phyloP scores from a whole-genome alignment of 768 basidiomycete species.

The Cystobasidiopsis lactophilus region DNA sequence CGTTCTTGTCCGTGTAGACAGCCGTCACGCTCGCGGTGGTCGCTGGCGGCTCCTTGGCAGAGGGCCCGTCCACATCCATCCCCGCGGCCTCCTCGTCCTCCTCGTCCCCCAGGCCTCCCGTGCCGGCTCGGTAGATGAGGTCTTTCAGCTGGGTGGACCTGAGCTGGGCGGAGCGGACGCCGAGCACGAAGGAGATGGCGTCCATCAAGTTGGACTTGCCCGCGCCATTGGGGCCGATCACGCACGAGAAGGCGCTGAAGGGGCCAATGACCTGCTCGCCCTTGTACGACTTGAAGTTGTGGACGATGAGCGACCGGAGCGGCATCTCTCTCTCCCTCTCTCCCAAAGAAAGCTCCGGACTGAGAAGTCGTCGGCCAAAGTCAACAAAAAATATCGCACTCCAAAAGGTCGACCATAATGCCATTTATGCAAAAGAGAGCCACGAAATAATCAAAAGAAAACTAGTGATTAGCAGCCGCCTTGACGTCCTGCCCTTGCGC shows the following conservation, averaged over 20 bases:
- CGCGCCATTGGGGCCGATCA: slow-evolving; percentile 96
- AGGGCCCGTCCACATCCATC: slow-evolving; percentile 19
- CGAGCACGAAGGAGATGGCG: slow-evolving; percentile 95
- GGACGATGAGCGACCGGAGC: too few relatives aligned
- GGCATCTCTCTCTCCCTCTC: too few relatives aligned
- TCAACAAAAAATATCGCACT: too few relatives aligned
- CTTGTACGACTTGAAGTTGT: slow-evolving; percentile 94
- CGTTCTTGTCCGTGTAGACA: slow-evolving; percentile 51
- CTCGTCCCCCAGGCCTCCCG: slow-evolving; percentile 26
- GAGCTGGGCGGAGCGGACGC: slow-evolving; percentile 79
- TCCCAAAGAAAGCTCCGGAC: too few relatives aligned
- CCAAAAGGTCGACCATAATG: too few relatives aligned
- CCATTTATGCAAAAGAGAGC: too few relatives aligned
- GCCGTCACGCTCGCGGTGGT: slow-evolving; percentile 92
- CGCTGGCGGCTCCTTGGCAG: slow-evolving; percentile 52
- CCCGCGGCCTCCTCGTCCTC: slow-evolving; percentile 31
- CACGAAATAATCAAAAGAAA: too few relatives aligned
- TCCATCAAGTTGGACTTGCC: slow-evolving; percentile 99
- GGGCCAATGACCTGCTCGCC: slow-evolving; percentile 51
- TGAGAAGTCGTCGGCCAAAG: too few relatives aligned
- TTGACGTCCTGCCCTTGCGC: too few relatives aligned
- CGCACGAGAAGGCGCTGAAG: slow-evolving; percentile 77
- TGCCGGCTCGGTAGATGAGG: slow-evolving; percentile 76
- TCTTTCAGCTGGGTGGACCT: slow-evolving; percentile 85
- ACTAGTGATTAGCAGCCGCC: too few relatives aligned